phyloP scores from a whole-genome alignment of 176 grass and related monocot species.

The Leersia perrieri region DNA sequence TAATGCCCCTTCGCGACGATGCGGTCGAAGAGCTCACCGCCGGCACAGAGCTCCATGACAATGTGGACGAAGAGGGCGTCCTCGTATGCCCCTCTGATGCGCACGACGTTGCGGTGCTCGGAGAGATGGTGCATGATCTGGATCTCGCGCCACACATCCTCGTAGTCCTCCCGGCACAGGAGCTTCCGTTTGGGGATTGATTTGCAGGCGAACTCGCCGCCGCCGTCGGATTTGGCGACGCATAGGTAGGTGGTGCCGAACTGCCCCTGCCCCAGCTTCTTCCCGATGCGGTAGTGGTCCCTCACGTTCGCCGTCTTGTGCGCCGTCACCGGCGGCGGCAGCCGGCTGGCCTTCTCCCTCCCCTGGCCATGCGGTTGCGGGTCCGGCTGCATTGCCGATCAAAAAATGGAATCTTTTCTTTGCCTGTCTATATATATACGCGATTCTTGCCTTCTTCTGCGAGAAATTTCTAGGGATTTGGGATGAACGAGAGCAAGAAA shows the following conservation, averaged over 20 bases:
- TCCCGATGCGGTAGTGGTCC: conserved; percentile 89
- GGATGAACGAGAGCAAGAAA: conserved; percentile 11
- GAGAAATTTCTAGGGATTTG: conserved; percentile 26
- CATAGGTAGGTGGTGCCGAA: conserved; percentile 97
- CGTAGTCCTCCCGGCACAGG: conserved; percentile 92
- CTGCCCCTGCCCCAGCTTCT: conserved; percentile 96
- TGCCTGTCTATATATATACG: not conserved
- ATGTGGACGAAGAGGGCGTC: conserved; percentile 89
- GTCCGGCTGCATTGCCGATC: conserved; percentile 52
- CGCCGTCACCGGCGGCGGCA: conserved; percentile 44
- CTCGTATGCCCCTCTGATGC: conserved; percentile 80
- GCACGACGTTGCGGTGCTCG: conserved; percentile 86
- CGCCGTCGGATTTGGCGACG: conserved; percentile 63
- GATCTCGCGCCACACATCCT: conserved; percentile 97
- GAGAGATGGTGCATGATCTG: conserved; percentile 99
- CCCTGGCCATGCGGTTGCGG: conserved; percentile 41
- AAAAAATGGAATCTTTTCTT: conserved; percentile 19
- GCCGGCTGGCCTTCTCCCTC: conserved; percentile 29
- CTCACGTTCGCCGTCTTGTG: conserved; percentile 84
- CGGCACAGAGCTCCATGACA: conserved; percentile 96
- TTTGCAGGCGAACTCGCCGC: conserved; percentile 78
- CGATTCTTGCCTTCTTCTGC: not conserved
- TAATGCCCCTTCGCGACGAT: conserved; percentile 90
- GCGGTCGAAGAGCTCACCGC: conserved; percentile 93
- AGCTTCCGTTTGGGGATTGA: conserved; percentile 98